These are phyloP conservation scores for Catunica adiposa DNA, from an alignment of 2,329 filamentous ascomycete genomes.

Conservation along the genomic window DNA sequence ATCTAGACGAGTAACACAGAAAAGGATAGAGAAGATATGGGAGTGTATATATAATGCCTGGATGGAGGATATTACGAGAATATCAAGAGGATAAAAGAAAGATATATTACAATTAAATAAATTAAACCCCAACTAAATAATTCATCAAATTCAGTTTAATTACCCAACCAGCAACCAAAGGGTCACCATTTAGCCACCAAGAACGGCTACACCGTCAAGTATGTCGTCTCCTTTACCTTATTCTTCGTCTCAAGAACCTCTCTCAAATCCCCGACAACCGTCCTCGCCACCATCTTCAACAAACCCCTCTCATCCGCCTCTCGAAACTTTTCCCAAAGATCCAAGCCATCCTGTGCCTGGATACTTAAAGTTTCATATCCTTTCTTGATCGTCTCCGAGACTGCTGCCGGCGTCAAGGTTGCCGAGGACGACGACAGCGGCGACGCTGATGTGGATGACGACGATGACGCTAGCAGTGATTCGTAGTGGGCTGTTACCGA, in stretches of 20 bases:
- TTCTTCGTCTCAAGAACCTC: background rate
- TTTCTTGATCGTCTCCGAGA: slow-evolving; percentile 83
- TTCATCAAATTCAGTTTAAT: too few relatives aligned
- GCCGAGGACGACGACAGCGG: slow-evolving; percentile 9
- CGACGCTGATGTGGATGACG: slow-evolving; percentile 62
- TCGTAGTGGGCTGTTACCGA: slow-evolving; percentile 77
- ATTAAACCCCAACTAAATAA: too few relatives aligned
- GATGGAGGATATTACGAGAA: too few relatives aligned
- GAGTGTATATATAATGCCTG: too few relatives aligned
- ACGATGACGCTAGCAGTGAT: slow-evolving; percentile 50
- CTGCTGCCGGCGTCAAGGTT: slow-evolving; percentile 58
- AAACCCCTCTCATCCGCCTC: slow-evolving; percentile 73
- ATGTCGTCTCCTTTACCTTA: background rate
- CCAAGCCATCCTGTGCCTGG: slow-evolving; percentile 70
- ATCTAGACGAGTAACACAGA: slow-evolving; percentile 31
- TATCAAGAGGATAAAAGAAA: too few relatives aligned
- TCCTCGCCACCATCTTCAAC: slow-evolving; percentile 73
- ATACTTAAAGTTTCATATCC: slow-evolving; percentile 92
- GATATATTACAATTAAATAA: too few relatives aligned
- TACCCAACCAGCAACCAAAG: too few relatives aligned
- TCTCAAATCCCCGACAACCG: slow-evolving; percentile 45
- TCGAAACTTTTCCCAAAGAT: slow-evolving; percentile 70
- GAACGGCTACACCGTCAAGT: too few relatives aligned
- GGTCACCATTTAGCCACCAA: too few relatives aligned
- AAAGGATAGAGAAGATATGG: too few relatives aligned